Evolutionary conservation across 2,329 filamentous ascomycete genomes (phyloP), one percentile per base, ranked within the genome.

Genomic region (Pyricularia sp.): DNA sequence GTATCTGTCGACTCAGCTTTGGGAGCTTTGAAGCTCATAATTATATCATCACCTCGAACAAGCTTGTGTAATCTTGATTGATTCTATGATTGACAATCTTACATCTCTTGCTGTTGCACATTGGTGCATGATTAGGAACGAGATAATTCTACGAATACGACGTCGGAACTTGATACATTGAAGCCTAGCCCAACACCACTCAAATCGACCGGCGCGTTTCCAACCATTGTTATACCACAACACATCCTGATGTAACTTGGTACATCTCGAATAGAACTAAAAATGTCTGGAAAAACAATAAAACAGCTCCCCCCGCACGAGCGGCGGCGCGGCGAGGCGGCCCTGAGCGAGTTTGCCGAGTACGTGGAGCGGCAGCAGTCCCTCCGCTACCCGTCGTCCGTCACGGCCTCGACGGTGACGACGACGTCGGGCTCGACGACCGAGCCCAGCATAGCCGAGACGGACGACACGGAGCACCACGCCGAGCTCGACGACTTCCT

Each of bases 291-390:
- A 69, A 87, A 84, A 80, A 74, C 80, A 73, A 77, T 79, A 70
- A 92, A 90, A 78, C 85, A 89, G 76, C 86, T 89, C 70, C 85
- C 89, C 70, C 85, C 87, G 59, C 89, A 92, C 75, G 94, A 97
- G 80, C 88, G 91, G 79, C 90, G 92, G 73, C 93, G 92, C 81
- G 93, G 93, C 73, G 94, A 97, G 81, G 88, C 92, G 71, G 94
- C 94, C 14, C 85, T 99, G 69, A 95, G 92, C 82, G 95, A 98
- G 75, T 99, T 99, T 78, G 93, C 94, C 78, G 95, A 99, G 76
- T 98, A 97, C 76, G 95, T 97, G 72, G 93, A 98, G 79, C 91
- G 93, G 78, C 94, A 98, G 78, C 95, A 98, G 79, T 89, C 89
- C 17, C 80, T 90, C 66, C 89, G 91, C 69, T 89, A 88, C 73